phyloP scores from a whole-genome alignment of 495 filamentous ascomycete genomes.

The Xylaria telfairii region DNA sequence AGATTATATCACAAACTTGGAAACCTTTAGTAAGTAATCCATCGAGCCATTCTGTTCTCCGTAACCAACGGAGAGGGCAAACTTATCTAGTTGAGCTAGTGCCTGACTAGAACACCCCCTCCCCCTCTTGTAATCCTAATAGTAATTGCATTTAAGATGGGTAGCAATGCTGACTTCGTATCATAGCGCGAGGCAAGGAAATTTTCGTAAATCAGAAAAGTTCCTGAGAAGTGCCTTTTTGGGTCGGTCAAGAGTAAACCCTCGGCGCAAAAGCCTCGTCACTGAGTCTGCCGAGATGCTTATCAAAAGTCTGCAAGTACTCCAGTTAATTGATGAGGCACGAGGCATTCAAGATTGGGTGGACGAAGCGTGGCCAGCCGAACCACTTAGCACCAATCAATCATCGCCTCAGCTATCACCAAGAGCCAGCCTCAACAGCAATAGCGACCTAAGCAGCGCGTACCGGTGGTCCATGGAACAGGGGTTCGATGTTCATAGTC shows the following conservation, averaged over 20 bases:
- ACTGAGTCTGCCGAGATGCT: slow-evolving; percentile 31
- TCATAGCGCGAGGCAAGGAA: slow-evolving; percentile 21
- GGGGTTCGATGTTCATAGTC: slow-evolving; percentile 29
- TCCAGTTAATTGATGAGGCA: slow-evolving; percentile 31
- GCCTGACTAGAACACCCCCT: not conserved
- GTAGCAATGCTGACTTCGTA: not conserved
- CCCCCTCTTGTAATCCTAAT: not conserved
- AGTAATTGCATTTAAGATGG: not conserved
- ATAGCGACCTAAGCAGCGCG: slow-evolving; percentile 19
- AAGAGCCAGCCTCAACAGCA: not conserved
- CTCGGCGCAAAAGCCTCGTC: slow-evolving; percentile 22
- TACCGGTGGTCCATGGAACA: slow-evolving; percentile 35
- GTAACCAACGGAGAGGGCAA: not conserved
- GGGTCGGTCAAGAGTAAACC: slow-evolving; percentile 24
- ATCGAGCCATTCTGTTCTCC: not conserved
- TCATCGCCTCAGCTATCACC: not conserved
- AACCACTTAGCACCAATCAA: not conserved
- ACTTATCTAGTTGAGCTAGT: not conserved
- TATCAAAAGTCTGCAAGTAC: slow-evolving; percentile 21
- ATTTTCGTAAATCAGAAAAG: slow-evolving; percentile 22
- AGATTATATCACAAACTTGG: slow-evolving; percentile 38
- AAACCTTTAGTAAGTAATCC: slow-evolving; percentile 24
- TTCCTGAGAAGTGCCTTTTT: slow-evolving; percentile 28
- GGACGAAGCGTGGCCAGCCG: slow-evolving; percentile 13
- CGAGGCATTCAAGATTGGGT: slow-evolving; percentile 30